A percentile compares a stretch with the other conserved stretches of the same genome.
These are phyloP conservation scores for Aquanectria penicillioides DNA, from an alignment of 2,329 filamentous ascomycete species.

Conservation along the genomic window DNA sequence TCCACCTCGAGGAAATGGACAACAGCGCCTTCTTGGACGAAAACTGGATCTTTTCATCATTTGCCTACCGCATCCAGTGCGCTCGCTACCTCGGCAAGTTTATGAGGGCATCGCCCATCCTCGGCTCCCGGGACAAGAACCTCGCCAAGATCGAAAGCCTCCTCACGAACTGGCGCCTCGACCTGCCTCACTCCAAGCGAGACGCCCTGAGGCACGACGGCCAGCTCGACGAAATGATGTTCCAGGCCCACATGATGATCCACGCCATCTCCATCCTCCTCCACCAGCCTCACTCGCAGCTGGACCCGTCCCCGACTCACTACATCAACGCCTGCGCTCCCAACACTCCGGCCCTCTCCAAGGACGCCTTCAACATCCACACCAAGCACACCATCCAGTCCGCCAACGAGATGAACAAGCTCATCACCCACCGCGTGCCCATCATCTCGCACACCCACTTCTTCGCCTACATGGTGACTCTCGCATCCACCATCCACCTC, in stretches of 20 bases:
- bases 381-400: conserved; percentile 83
- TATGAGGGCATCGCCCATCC: conserved; percentile 64
- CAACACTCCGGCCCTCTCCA: conserved; percentile 60
- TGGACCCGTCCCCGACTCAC: conserved; percentile 69
- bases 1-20: conserved; percentile 79
- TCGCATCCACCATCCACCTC: conserved; percentile 82
- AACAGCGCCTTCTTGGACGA: conserved; percentile 76
- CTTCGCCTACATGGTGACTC: conserved; percentile 82
- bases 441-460: conserved; percentile 82
- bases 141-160: conserved; percentile 61
- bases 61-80: conserved; percentile 84
- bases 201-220: conserved; percentile 76
- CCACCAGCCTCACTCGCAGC: conserved; percentile 80
- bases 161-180: conserved; percentile 78
- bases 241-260: conserved; percentile 86
- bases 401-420: conserved; percentile 78
- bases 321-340: conserved; percentile 75
- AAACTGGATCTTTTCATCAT: conserved; percentile 80
- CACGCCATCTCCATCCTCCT: conserved; percentile 75
- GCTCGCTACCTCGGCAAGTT: conserved; percentile 81
- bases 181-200: conserved; percentile 77
- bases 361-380: conserved; percentile 70
- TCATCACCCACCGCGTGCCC: conserved; percentile 77
- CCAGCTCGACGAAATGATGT: conserved; percentile 86
- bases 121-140: conserved; percentile 62